Base-by-base conservation (phyloP, 768 basidiomycete species). In the Tricholoma saponaceum region DNA sequence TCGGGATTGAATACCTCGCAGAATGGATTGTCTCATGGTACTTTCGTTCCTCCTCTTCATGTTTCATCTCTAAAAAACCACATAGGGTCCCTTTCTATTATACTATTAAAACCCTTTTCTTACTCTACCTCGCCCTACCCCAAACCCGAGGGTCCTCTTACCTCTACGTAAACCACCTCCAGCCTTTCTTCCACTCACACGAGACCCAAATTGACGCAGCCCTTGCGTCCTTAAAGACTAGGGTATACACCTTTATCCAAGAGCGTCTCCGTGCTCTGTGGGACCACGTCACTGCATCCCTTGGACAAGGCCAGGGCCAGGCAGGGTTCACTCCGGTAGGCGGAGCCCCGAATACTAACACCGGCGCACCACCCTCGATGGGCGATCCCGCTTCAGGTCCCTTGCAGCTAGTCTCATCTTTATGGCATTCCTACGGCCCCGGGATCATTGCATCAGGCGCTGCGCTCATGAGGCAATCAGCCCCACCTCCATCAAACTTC, bases 1-100 rank as follows among this genome's bases (percentile, higher is more conserved):
- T 94, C 14, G 87, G 83, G 4, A 73, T 91, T 5, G 95, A 97
- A 71, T 89, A 89, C 65, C 76, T 90, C 25, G 87, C 87, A 8
- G 93, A 95, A 66, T 95, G 94, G 92, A 72, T 87, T 14, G 74
- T 96, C 28, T 90, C 86, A 59, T 95, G 94, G 95, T 92, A 64
- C 65, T 22, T 37, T 20, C 32, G 87, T 76, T 22, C 32, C 20
- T 28, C 13, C 57, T 32, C 35, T 30, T 59, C 60, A 35, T 26
- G 28, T 18, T 37, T 33, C 16, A 41, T 28, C 32, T 51, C 22
- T 37, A 23, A 14, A 14, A 6, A 5, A 12, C 12, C 10, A 23
- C n/a, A 22, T 67, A 93, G 93, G 92, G 81, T 98, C 49, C 95
- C 95, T 1, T 84, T 98, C 71, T 98, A 97, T 75, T 85, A 85